These are phyloP conservation scores for Talaromyces sp. DNA, from an alignment of 2,329 filamentous ascomycete species.

Conservation along the genomic window DNA sequence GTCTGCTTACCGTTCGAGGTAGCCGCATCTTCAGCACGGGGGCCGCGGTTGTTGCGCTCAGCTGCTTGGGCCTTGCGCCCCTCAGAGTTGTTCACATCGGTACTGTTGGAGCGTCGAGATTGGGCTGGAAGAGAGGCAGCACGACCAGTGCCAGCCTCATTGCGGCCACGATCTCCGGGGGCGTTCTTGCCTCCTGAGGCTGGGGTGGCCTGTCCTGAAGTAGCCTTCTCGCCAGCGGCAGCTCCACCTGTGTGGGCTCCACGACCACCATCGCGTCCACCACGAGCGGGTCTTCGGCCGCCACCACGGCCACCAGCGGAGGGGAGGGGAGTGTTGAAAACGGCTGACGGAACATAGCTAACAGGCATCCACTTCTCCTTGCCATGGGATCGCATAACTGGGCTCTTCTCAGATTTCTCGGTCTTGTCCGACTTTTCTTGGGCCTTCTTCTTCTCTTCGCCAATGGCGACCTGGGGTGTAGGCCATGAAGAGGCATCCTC, in stretches of 20 bases:
- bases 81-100: constrained; percentile 34
- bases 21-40: constrained; percentile 30
- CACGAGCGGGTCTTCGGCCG: constrained; percentile 59
- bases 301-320: constrained; percentile 50
- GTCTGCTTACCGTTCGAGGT: constrained; percentile 30
- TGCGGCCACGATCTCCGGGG: constrained; percentile 37
- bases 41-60: constrained; percentile 27
- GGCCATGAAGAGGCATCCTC: constrained; percentile 84
- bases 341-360: constrained; percentile 79
- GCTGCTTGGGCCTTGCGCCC: constrained; percentile 35
- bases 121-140: constrained; percentile 46
- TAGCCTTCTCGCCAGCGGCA: constrained; percentile 38
- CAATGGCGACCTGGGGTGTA: constrained; percentile 77
- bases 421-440: constrained; percentile 63
- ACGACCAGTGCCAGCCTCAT: constrained; percentile 39
- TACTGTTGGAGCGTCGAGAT: constrained; percentile 38
- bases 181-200: constrained; percentile 33
- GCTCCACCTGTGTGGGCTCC: constrained; percentile 40
- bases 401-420: constrained; percentile 65
- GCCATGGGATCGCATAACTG: constrained; percentile 57
- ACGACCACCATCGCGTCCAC: constrained; percentile 56
- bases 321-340: constrained; percentile 79
- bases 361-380: constrained; percentile 88
- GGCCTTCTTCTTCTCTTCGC: constrained; percentile 74
- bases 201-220: constrained; percentile 31